phyloP scores from a whole-genome alignment of 306 rosid genomes.

The Casuarina equisetifolia region DNA sequence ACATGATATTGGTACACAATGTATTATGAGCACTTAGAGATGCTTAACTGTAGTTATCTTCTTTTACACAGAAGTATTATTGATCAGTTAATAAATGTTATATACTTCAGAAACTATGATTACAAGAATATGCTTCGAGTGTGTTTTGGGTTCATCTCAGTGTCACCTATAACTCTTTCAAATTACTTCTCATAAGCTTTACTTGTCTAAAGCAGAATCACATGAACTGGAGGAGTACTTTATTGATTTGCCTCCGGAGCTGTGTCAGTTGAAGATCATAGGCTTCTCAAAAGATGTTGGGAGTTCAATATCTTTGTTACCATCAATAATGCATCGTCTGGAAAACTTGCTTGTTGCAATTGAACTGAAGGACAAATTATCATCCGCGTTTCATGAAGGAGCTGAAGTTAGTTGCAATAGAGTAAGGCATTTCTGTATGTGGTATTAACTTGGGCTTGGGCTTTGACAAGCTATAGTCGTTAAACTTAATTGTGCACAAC shows the following conservation, averaged over 20 bases:
- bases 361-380: conserved; percentile 63
- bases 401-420: conserved; percentile 57
- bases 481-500: conserved; percentile 18
- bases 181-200: conserved; percentile 9
- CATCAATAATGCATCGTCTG: conserved; percentile 93
- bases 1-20: background rate
- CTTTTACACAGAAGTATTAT: no score
- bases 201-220: conserved; percentile 50
- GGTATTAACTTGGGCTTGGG: conserved; percentile 9
- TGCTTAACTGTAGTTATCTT: background rate
- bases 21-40: conserved; percentile 4
- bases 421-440: conserved; percentile 51
- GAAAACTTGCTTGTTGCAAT: conserved; percentile 89
- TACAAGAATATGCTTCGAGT: conserved; percentile 3
- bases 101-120: background rate
- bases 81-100: no score
- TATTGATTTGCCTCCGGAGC: conserved; percentile 71
- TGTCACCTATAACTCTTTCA: conserved; percentile 10
- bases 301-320: conserved; percentile 88
- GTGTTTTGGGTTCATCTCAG: conserved; percentile 30
- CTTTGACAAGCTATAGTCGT: conserved; percentile 8
- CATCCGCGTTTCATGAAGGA: conserved; percentile 72
- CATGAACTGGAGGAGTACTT: conserved; percentile 61
- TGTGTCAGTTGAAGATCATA: conserved; percentile 74
- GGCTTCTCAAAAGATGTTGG: conserved; percentile 96